These are phyloP conservation scores for Zygosaccharomyces kombuchaensis DNA, from an alignment of 805 yeast species.

Conservation along the genomic window DNA sequence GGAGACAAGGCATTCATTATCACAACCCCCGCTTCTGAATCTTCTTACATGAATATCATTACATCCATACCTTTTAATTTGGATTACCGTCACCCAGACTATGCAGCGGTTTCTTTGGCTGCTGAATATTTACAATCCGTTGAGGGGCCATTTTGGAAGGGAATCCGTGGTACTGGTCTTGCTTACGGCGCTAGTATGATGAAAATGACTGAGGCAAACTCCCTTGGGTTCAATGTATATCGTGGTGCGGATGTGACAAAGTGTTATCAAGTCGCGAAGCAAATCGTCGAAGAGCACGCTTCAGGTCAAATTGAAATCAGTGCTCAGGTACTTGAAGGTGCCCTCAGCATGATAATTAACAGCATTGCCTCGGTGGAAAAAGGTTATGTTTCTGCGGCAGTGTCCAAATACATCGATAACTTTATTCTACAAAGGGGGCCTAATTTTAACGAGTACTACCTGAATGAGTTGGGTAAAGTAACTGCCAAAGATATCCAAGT, in stretches of 20 bases:
- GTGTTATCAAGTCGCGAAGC: conserved; percentile 55
- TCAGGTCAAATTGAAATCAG: conserved; percentile 54
- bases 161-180: conserved; percentile 88
- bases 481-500: conserved; percentile 40
- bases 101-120: conserved; percentile 66
- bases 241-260: conserved; percentile 79
- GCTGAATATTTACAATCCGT: conserved; percentile 75
- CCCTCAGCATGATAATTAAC: conserved; percentile 72
- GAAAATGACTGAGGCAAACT: conserved; percentile 61
- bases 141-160: conserved; percentile 97
- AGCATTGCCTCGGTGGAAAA: conserved; percentile 63
- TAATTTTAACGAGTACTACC: conserved; percentile 49
- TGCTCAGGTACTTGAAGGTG: conserved; percentile 57
- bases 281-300: conserved; percentile 59
- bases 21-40: conserved; percentile 79
- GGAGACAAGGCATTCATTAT: conserved; percentile 53
- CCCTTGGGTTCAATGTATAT: conserved; percentile 60
- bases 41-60: conserved; percentile 60
- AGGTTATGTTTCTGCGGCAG: conserved; percentile 62
- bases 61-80: conserved; percentile 50
- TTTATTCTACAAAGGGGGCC: conserved; percentile 69
- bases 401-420: conserved; percentile 59
- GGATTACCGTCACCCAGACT: conserved; percentile 50
- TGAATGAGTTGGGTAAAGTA: conserved; percentile 49
- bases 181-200: conserved; percentile 81